A percentile compares a stretch with the other conserved stretches of the same genome.
Conservation (phyloP, 2,329 filamentous ascomycete genomes). For the Ophiosphaerella korrae region DNA sequence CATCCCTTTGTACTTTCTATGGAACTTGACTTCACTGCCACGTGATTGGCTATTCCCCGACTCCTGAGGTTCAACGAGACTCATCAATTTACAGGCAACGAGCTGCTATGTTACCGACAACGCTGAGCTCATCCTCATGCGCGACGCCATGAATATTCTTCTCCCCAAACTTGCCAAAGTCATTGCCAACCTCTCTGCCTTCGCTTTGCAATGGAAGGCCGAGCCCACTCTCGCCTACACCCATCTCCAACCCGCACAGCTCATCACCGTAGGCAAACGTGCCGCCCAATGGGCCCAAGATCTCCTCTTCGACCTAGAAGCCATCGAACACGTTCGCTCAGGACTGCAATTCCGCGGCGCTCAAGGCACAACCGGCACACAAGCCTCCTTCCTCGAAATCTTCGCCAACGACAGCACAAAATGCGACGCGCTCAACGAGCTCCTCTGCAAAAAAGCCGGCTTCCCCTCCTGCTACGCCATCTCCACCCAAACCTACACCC, state of each 20-base stretch:
- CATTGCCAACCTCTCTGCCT: constrained; percentile 73
- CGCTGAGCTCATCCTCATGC: constrained; percentile 65
- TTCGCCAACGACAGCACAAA: constrained; percentile 66
- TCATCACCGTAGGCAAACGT: constrained; percentile 70
- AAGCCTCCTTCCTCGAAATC: constrained; percentile 74
- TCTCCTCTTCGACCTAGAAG: constrained; percentile 74
- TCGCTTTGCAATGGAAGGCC: constrained; percentile 74
- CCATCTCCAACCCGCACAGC: constrained; percentile 69
- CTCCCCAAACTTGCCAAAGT: constrained; percentile 79
- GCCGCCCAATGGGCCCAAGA: constrained; percentile 78
- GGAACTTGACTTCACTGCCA: background rate
- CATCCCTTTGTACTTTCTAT: constrained; percentile 23
- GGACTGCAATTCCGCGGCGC: constrained; percentile 75
- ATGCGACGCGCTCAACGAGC: constrained; percentile 65
- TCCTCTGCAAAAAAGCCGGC: constrained; percentile 69
- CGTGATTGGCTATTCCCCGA: background rate
- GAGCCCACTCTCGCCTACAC: constrained; percentile 78
- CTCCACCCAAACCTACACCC: constrained; percentile 75
- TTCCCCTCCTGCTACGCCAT: constrained; percentile 67
- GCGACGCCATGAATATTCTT: constrained; percentile 76
- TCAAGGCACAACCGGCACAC: constrained; percentile 52
- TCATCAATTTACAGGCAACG: constrained; percentile 58
- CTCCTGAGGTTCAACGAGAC: background rate
- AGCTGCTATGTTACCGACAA: constrained; percentile 37
- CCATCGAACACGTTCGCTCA: constrained; percentile 70